Evolutionary conservation across 2,329 filamentous ascomycete genomes (phyloP).

Genomic region (Trichocomaceae sp.): DNA sequence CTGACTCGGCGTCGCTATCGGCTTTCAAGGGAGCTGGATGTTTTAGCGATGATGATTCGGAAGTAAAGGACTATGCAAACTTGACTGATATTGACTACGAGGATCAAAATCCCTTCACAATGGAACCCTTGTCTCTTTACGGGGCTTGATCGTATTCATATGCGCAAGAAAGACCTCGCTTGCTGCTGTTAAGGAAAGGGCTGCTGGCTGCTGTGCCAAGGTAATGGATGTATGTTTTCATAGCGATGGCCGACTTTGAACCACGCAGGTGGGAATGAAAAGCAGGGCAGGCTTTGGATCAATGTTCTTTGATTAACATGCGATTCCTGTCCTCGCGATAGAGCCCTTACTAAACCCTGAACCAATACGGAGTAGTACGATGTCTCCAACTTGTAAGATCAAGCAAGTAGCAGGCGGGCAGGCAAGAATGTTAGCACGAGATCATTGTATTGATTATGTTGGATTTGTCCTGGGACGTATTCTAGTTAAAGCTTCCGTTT

Average conservation of each 20-base stretch:
- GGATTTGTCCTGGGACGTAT: no score
- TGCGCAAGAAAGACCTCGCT: slow-evolving; percentile 1
- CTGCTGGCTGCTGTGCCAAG: background rate
- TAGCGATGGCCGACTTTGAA: background rate
- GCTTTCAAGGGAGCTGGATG: slow-evolving; percentile 3
- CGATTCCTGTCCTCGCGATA: no score
- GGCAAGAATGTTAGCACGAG: no score
- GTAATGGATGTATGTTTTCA: slow-evolving; percentile 1
- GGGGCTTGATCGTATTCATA: slow-evolving; percentile 2
- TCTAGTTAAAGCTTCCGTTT: no score
- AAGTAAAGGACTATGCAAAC: background rate
- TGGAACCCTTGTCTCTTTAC: background rate
- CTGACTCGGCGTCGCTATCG: background rate
- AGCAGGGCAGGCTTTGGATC: background rate
- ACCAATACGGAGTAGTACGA: no score
- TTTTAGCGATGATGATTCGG: background rate
- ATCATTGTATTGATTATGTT: no score
- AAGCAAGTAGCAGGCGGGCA: no score
- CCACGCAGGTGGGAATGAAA: background rate
- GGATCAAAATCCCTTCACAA: background rate
- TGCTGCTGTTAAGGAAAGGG: background rate
- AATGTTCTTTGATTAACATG: slow-evolving; percentile 1
- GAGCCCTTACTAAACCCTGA: no score
- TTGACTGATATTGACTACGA: slow-evolving; percentile 5
- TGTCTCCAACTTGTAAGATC: no score